Evolutionary conservation across 2,329 filamentous ascomycete genomes (phyloP), one percentile per base, ranked within the genome.

Genomic region (Neonectria ditissima): DNA sequence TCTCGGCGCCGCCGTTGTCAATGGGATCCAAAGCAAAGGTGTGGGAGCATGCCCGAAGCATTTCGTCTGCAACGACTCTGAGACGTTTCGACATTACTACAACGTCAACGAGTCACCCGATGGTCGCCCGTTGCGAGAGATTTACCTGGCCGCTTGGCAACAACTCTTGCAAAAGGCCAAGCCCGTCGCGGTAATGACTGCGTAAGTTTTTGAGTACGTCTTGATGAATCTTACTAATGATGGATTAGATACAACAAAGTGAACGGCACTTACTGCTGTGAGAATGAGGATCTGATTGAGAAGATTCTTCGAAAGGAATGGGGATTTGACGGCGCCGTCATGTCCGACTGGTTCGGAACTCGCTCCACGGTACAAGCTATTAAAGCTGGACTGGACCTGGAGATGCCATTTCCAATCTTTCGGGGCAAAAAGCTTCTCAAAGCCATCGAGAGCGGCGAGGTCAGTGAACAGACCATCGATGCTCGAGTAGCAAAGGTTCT

Each of bases 311-410:
- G 67, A 16, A 24, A 59, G 2, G 65, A 70, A 41, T 70, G 68
- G 68, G 48, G 52, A 0, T 69, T 48, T 18, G 24, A 69, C 26
- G 68, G 68, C 2, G 11, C 59, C 8, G 28, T 51, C 47, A 70
- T 70, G 62, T 70, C 68, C 3, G 68, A 70, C 24, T 69, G 67
- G 67, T 70, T 70, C 11, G 67, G 68, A 1, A 70, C 68, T 51
- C 65, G 48, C 2, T 52, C 65, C 2, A 66, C 58, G 0, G n/a
- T 41, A 2, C 54, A 18, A 1, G 16, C 68, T 2, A 26, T 64
- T 11, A 51, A 62, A 4, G 68, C 67, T 1, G 67, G 67, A 0
- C 43, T 69, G 0, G 68, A 69, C 7, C 22, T 69, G 6, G 68
- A 70, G 32, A 70, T 70, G 67, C 68, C 68, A 0, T 45, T 64